Evolutionary conservation across 2,329 filamentous ascomycete species (phyloP), one percentile per base, ranked within the genome.

Genomic region (Penicillium sp.): DNA sequence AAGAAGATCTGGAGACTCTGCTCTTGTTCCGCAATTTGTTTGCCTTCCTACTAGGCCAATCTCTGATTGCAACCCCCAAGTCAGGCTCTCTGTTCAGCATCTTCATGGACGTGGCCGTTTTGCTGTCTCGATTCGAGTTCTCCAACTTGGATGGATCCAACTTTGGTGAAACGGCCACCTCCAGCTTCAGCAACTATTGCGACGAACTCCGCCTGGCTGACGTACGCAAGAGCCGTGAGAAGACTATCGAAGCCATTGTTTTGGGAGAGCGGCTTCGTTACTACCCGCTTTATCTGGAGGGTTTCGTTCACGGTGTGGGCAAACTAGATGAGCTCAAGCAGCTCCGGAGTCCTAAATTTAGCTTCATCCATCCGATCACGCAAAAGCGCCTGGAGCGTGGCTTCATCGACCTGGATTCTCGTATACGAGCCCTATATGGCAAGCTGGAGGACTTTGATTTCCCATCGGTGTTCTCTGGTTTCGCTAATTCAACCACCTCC

Each of bases 381-480:
- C 85, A 87, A 47, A 89, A 91, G 66, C 86, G 90, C n/a, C 80
- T 98, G 7, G 91, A 95, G 69, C 86, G 91, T 60, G 89, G 92
- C 1, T 87, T 90, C 51, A 83, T 96, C 66, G 92, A 96, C 68
- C 81, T 98, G 3, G 82, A 89, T 36, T 87, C 86, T 60, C 86
- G 92, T 19, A 84, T 91, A 59, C 83, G 87, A 61, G 87, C 83
- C 54, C 85, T 92, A 64, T 89, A 90, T 63, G 78, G 81, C 35
- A 88, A 90, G 44, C 80, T 98, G n/a, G 87, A 90, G 58, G 87
- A 92, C 61, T 98, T 98, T 66, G 91, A 97, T 35, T 97, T 96
- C 67, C 92, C 93, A 0, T 90, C 91, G 0, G 80, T 98, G 5
- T 98, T 96, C 71, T 86, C 92, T 0, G 95, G 95, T 36, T 87